These are phyloP conservation scores for Exutisphaerella laricina DNA, from an alignment of 2,329 filamentous ascomycete species.

Conservation along the genomic window DNA sequence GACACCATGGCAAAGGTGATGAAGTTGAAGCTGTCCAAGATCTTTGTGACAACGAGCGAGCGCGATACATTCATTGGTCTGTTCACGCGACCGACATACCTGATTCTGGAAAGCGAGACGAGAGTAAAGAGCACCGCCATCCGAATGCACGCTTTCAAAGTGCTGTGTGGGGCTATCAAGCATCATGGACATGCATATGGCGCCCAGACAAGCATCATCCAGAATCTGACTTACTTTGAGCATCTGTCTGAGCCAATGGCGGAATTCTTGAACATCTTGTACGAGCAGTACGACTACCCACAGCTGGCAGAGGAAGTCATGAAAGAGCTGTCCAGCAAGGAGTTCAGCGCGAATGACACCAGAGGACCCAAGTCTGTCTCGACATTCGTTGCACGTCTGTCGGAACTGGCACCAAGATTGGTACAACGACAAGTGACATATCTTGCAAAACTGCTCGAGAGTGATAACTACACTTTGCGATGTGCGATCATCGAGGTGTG, in stretches of 20 bases:
- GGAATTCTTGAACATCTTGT: slow-evolving; percentile 90
- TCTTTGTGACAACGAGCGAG: slow-evolving; percentile 94
- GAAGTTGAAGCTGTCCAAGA: slow-evolving; percentile 83
- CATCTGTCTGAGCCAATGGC: slow-evolving; percentile 99
- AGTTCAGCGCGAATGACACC: slow-evolving; percentile 95
- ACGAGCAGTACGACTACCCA: slow-evolving; percentile 95
- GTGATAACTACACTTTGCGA: slow-evolving; percentile 91
- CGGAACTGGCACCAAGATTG: slow-evolving; percentile 80
- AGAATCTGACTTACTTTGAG: slow-evolving; percentile 97
- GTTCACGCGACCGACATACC: slow-evolving; percentile 86
- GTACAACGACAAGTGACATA: slow-evolving; percentile 98
- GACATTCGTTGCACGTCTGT: slow-evolving; percentile 85
- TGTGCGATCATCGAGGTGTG: slow-evolving; percentile 95
- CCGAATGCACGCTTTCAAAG: slow-evolving; percentile 95
- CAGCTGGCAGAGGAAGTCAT: slow-evolving; percentile 91
- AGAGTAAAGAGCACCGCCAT: slow-evolving; percentile 83
- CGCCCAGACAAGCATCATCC: slow-evolving; percentile 95
- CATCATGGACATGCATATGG: slow-evolving; percentile 96
- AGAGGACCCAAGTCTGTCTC: slow-evolving; percentile 95
- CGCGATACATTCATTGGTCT: slow-evolving; percentile 90
- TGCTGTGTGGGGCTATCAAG: slow-evolving; percentile 92
- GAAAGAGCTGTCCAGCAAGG: slow-evolving; percentile 91
- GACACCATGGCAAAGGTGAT: slow-evolving; percentile 95
- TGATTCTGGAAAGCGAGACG: slow-evolving; percentile 89
- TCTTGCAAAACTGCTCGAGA: slow-evolving; percentile 89